Evolutionary conservation across 2,329 filamentous ascomycete genomes (phyloP), one percentile per base, ranked within the genome.

Genomic region (Neonectria coccinea): DNA sequence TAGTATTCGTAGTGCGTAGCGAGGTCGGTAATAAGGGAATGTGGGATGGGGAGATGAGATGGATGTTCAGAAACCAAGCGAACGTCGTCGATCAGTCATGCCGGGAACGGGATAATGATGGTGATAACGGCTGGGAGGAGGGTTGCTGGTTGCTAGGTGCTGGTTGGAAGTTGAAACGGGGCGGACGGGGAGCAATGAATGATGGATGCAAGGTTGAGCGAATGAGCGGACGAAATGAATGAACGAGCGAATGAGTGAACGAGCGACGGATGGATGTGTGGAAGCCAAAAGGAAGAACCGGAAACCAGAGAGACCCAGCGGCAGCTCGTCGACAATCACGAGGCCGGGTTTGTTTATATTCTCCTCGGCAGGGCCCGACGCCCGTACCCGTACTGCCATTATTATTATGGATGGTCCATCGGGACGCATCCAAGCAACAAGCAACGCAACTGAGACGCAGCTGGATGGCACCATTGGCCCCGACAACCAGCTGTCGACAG

Each of bases 381-480:
- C 56, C 56, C 56, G 62, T 56, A 52, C 53, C 62, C 57, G 62
- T 52, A 51, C 47, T 59, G 42, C 25, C 25, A 25, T 33, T 6
- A 42, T 33, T 64, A 39, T 64, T 55, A 44, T 64, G 56, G 56
- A 56, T 57, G 50, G 22, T 39, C 48, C 51, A 33, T 64, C 50
- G 61, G 48, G 48, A 64, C 50, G 61, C 61, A 64, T 66, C 58
- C 60, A 72, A 60, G 56, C 57, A 60, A 59, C 51, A 51, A 60
- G 56, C 57, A 60, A 59, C 51, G 51, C 55, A 59, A 57, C 58
- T 65, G 62, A 67, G 64, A 73, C 67, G 52, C 61, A 65, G 56
- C 44, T 60, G 65, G 64, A 68, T 68, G 53, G 68, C 65, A 73
- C 69, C 69, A 72, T 65, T 67, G 63, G 56, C 62, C 71, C 67